Base-by-base conservation (phyloP, 306 rosid genomes). In the Sicyos baderoa region DNA sequence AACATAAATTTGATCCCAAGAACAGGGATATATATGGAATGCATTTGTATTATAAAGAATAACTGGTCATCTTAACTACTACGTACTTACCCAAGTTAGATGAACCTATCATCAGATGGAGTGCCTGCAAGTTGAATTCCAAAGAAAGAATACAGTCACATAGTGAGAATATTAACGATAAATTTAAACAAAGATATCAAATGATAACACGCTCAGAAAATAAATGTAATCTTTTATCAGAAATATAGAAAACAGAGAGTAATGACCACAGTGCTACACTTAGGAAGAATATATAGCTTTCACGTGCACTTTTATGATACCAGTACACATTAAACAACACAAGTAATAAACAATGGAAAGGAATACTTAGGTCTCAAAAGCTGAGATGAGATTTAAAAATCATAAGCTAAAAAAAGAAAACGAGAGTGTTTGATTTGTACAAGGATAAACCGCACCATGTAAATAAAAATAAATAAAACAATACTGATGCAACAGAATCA, bases 21-120 rank as follows among this genome's bases (percentile, higher is more conserved):
- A 45, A 54, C 70, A 35, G 27, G 58, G 60, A 37, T 40, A 60
- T 15, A 22, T 25, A 65, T 16, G 12, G 11, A 40, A 23, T 25
- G 70, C 70, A 64, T 65, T 72, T 52, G 72, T 55, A 50, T 25
- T 29, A 70, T 42, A 15, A 71, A 53, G 51, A 42, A 66, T 42
- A 59, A 53, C 29, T 6, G 22, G 21, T 58, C 71, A 71, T 47
- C 79, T 84, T 21, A 12, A 21, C 53, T 65, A 22, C 54, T 45
- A 14, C 2, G 52, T 7, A 13, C 37, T 27, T 85, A 88, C 95
- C 95, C 62, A 79, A 75, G 83, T 80, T 88, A 76, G 91, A 85
- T 73, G 84, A 73, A 72, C 86, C 84, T 17, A 88, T 60, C 88
- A 88, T 73, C 71, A 88, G 75, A 79, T 85, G 90, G 47, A 88